phyloP scores from a whole-genome alignment of 306 rosid species.

The Cajanus cajan region DNA sequence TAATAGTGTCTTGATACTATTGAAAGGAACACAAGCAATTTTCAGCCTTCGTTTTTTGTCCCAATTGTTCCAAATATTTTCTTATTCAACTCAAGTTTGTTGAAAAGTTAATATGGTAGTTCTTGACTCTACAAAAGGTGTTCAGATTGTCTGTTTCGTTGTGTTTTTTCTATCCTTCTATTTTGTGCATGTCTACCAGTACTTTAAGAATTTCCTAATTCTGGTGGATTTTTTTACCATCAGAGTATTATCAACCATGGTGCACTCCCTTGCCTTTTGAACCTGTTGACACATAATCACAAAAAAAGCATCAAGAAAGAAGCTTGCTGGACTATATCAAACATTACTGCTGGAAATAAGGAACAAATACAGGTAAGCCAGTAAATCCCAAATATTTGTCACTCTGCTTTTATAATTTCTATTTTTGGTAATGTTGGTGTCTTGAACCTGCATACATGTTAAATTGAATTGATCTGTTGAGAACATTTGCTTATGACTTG shows the following conservation, averaged over 20 bases:
- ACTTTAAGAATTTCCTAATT: no score
- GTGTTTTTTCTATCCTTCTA: neutral
- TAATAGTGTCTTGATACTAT: neutral
- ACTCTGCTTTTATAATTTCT: neutral
- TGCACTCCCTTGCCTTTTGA: conserved; percentile 71
- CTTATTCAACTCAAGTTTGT: neutral
- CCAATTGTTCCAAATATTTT: neutral
- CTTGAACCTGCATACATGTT: neutral
- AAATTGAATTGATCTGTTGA: neutral
- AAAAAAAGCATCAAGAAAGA: conserved; percentile 28
- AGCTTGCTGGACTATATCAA: neutral
- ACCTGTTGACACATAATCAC: conserved; percentile 64
- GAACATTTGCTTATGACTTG: neutral
- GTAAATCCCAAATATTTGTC: neutral
- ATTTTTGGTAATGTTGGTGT: neutral
- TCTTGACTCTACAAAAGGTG: neutral
- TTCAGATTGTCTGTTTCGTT: neutral
- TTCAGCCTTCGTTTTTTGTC: neutral
- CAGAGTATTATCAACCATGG: conserved; percentile 66
- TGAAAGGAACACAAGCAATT: neutral
- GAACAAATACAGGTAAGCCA: neutral
- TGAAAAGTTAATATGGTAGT: neutral
- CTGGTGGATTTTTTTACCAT: neutral
- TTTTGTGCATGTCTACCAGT: no score
- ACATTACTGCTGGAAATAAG: neutral